Percentiles rank a stretch among this genome's conserved stretches.
phyloP scores from a whole-genome alignment of 805 yeast genomes.

The Yamadazyma ubonensis region DNA sequence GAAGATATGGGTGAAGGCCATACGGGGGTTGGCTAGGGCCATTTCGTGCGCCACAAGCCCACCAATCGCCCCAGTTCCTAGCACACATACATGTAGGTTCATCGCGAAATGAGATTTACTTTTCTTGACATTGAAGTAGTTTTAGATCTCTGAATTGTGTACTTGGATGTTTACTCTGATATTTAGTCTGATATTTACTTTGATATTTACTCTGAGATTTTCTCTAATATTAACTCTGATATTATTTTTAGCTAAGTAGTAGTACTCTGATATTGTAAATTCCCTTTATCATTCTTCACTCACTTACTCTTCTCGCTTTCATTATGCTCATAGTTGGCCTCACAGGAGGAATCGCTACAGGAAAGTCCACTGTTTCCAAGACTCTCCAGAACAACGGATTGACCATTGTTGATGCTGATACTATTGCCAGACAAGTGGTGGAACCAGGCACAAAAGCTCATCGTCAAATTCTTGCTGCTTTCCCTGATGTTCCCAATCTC shows the following conservation, averaged over 20 bases:
- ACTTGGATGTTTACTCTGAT: no score
- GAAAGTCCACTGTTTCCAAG: conserved; percentile 85
- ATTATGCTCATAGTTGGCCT: conserved; percentile 90
- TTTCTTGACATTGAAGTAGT: no score
- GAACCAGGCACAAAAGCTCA: conserved; percentile 77
- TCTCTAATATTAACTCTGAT: no score
- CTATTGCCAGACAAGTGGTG: conserved; percentile 82
- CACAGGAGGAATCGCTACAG: conserved; percentile 98
- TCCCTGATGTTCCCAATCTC: conserved; percentile 54
- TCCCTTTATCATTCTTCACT: no score
- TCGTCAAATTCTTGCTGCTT: conserved; percentile 58
- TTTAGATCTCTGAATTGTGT: no score
- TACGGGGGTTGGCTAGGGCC: neutral
- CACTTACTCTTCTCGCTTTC: no score
- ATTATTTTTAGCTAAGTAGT: no score
- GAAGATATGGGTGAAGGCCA: conserved; percentile 4
- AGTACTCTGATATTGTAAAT: no score
- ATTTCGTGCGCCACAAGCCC: conserved; percentile 16
- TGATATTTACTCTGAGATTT: no score
- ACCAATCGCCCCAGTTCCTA: conserved; percentile 18
- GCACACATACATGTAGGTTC: conserved; percentile 4
- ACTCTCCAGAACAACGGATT: conserved; percentile 50
- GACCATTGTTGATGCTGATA: conserved; percentile 84
- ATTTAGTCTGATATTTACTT: no score
- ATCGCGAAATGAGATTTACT: no score